These are phyloP conservation scores for Madurella fahalii DNA, from an alignment of 2,329 filamentous ascomycete species.

Conservation along the genomic window DNA sequence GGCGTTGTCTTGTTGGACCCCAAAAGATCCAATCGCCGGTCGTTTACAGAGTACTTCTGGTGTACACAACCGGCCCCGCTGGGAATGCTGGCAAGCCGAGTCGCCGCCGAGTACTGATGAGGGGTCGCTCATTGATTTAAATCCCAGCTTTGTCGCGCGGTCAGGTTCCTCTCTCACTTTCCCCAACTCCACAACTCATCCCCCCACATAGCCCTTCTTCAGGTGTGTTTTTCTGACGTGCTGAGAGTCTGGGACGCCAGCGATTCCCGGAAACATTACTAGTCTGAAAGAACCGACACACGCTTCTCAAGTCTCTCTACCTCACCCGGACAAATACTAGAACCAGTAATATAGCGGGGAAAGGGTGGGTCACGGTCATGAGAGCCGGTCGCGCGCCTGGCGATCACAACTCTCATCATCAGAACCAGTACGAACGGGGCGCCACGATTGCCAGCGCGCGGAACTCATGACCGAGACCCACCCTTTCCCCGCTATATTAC, in stretches of 20 bases:
- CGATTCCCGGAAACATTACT: not conserved
- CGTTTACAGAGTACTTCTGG: not conserved
- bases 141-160: not conserved
- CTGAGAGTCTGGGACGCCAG: not conserved
- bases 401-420: not conserved
- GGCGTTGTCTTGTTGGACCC: not conserved
- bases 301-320: not conserved
- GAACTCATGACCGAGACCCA: not conserved
- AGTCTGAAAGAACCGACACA: not conserved
- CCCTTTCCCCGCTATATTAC: not conserved
- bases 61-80: not conserved
- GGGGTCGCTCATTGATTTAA: not conserved
- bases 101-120: not conserved
- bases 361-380: not conserved
- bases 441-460: not conserved
- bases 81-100: not conserved
- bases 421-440: not conserved
- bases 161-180: not conserved
- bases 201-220: not conserved
- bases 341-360: not conserved
- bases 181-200: not conserved
- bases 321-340: not conserved
- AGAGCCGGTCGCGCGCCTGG: not conserved
- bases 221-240: not conserved
- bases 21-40: slow-evolving; percentile 5